Base-by-base conservation (phyloP, 31 red algal genomes). In the Odonthalia washingtoniensis region DNA sequence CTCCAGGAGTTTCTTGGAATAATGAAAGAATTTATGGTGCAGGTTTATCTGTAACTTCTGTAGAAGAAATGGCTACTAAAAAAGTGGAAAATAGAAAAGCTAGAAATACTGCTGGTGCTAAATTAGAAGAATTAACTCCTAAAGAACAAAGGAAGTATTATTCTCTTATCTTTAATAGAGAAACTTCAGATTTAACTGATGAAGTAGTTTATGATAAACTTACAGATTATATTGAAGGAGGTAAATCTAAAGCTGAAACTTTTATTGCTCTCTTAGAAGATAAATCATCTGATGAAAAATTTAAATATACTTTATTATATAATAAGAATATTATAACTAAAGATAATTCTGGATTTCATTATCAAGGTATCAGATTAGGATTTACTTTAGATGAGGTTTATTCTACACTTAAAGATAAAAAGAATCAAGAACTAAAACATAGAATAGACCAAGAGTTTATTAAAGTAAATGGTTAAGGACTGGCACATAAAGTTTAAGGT, bases 221-320 rank as follows among this genome's bases (percentile, higher is more conserved):
- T 67, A 67, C 64, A 67, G 64, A 67, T 67, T 67, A 67, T 67
- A 67, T 67, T 67, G 64, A 67, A 67, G 64, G 64, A 67, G 64
- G 64, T 67, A 67, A 67, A 67, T 67, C 64, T 67, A 67, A 67
- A 67, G 64, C 64, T 67, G 64, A 67, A 67, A 67, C 64, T 67
- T 67, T 67, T 67, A 67, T 67, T 67, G 64, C 64, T 67, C 64
- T 67, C 64, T 67, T 67, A 67, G 64, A 67, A 67, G 64, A 67
- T 67, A 67, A 67, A 67, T 67, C 64, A 67, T 67, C 64, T 67
- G 64, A 67, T 67, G 64, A 67, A 67, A 67, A 67, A 67, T 67
- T 67, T 67, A 67, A 67, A 67, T 67, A 67, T 67, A 67, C 64
- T 67, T 67, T 67, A 67, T 67, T 67, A 67, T 67, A 67, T 67